These are phyloP conservation scores for Trametes cingulata DNA, from an alignment of 768 basidiomycete species.

Conservation along the genomic window DNA sequence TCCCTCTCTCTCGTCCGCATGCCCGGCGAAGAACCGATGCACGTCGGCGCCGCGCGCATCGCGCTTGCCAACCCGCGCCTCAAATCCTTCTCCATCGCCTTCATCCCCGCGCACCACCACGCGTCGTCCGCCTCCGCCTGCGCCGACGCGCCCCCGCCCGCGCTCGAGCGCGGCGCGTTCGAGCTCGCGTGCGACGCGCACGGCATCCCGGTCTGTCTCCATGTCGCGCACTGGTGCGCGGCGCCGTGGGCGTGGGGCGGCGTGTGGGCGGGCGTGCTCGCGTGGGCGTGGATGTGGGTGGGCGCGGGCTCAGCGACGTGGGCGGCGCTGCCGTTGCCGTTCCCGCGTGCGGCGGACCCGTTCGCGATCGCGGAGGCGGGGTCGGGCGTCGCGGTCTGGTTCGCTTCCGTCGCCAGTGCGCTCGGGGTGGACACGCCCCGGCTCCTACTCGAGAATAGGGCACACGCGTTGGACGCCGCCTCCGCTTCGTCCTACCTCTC, in stretches of 20 bases:
- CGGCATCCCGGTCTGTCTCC: conserved; percentile 57
- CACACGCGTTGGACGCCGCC: conserved; percentile 3
- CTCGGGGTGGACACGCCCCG: conserved; percentile 12
- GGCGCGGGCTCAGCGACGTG: conserved; percentile 22
- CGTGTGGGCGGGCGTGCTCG: conserved; percentile 28
- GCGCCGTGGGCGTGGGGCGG: conserved; percentile 51
- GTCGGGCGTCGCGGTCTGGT: conserved; percentile 14
- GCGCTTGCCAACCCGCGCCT: conserved; percentile 69
- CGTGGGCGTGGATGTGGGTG: background rate
- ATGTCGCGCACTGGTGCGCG: conserved; percentile 49
- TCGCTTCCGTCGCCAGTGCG: conserved; percentile 10
- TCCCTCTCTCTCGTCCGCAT: conserved; percentile 66
- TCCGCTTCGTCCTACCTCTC: background rate
- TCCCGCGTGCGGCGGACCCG: conserved; percentile 1
- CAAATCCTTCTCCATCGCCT: conserved; percentile 61
- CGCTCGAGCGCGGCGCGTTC: conserved; percentile 52
- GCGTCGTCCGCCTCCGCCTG: conserved; percentile 39
- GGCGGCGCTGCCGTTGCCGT: conserved; percentile 36
- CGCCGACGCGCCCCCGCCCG: conserved; percentile 38
- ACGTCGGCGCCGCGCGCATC: conserved; percentile 59
- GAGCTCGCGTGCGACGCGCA: conserved; percentile 61
- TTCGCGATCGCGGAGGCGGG: background rate
- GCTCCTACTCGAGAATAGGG: conserved; percentile 4
- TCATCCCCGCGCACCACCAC: conserved; percentile 56
- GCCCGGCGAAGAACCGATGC: conserved; percentile 61